phyloP scores from a whole-genome alignment of 1,139 yeast genomes.

The Magnusiomyces tetraspermus region DNA sequence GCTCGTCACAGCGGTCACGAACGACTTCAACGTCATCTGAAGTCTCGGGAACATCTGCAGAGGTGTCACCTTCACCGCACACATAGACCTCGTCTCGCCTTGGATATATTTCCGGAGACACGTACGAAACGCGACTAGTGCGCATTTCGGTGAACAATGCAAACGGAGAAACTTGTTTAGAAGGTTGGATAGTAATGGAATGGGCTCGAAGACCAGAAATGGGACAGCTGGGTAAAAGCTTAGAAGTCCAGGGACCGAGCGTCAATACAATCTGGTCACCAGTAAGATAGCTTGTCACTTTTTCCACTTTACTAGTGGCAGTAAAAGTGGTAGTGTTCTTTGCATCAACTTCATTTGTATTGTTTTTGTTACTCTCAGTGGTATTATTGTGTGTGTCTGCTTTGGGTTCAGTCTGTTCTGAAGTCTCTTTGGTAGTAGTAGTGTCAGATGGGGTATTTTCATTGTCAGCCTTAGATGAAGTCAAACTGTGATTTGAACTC shows the following conservation, averaged over 20 bases:
- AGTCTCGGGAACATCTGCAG: constrained; percentile 85
- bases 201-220: constrained; percentile 89
- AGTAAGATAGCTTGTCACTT: constrained; percentile 26
- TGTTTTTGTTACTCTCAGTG: no score
- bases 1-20: constrained; percentile 76
- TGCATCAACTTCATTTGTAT: no score
- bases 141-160: constrained; percentile 90
- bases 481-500: no score
- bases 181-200: constrained; percentile 83
- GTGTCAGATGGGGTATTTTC: no score
- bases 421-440: no score
- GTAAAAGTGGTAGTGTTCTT: no score
- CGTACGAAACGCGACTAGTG: constrained; percentile 50
- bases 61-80: constrained; percentile 94
- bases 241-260: constrained; percentile 96
- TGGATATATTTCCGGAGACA: constrained; percentile 90
- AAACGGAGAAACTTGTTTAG: constrained; percentile 64
- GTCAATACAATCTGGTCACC: constrained; percentile 77
- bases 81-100: constrained; percentile 93
- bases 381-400: no score
- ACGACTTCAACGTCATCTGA: constrained; percentile 91
- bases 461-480: no score
- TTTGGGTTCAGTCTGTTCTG: no score
- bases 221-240: constrained; percentile 82
- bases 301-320: constrained; percentile 30